Conservation (phyloP, 179 eudicot species). For the Beta macrorhiza region DNA sequence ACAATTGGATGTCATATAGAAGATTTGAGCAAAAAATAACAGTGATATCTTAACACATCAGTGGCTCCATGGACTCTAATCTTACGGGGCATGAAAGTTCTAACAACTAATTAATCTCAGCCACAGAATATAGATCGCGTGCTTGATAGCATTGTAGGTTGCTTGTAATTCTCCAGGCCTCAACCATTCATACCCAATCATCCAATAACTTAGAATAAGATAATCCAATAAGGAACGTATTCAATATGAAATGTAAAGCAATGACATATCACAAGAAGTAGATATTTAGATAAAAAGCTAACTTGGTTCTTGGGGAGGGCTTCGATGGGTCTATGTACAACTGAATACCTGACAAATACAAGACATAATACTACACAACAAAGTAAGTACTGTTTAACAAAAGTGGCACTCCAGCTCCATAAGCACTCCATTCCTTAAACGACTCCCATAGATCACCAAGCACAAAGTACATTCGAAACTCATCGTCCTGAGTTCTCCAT, state of each 20-base stretch:
- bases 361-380: slow-evolving; percentile 48
- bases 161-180: not conserved
- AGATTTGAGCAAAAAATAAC: not conserved
- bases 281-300: slow-evolving; percentile 13
- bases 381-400: slow-evolving; percentile 43
- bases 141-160: not conserved
- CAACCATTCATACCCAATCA: not conserved
- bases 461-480: slow-evolving; percentile 41
- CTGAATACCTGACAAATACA: slow-evolving; percentile 50
- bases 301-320: slow-evolving; percentile 41
- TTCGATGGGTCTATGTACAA: slow-evolving; percentile 44
- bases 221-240: not conserved
- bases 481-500: slow-evolving; percentile 34
- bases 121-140: not conserved
- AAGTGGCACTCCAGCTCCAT: slow-evolving; percentile 54
- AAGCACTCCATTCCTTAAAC: slow-evolving; percentile 48
- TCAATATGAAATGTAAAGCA: not conserved
- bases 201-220: not conserved
- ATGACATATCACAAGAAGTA: not conserved
- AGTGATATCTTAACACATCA: not conserved
- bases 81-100: not conserved
- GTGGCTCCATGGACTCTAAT: not conserved
- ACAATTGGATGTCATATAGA: not conserved
- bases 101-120: not conserved
- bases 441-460: slow-evolving; percentile 54